Evolutionary conservation across 2,329 filamentous ascomycete species (phyloP).

Genomic region (Ilyonectria robusta): DNA sequence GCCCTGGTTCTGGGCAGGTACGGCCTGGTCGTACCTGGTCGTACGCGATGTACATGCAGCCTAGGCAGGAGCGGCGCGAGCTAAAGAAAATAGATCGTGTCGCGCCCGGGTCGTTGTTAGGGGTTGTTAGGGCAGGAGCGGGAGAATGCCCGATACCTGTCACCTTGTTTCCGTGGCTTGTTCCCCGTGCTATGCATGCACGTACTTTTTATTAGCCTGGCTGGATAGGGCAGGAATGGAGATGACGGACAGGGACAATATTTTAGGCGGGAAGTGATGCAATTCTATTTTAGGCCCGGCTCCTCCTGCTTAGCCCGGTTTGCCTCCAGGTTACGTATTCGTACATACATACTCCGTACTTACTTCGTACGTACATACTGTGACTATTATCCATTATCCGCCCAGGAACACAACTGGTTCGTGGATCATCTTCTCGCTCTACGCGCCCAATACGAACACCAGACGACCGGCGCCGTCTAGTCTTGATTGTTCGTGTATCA

Average conservation of each 20-base stretch:
- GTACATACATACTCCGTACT: not conserved
- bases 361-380: not conserved
- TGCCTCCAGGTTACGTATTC: not conserved
- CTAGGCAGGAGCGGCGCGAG: not conserved
- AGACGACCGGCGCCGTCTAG: not conserved
- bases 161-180: constrained; percentile 5
- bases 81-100: not conserved
- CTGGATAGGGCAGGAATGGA: constrained; percentile 23
- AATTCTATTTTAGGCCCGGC: constrained; percentile 26
- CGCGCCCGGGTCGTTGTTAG: not conserved
- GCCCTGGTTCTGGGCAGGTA: constrained; percentile 26
- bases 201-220: constrained; percentile 14
- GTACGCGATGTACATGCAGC: not conserved
- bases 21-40: no score
- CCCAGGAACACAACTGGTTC: not conserved
- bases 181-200: constrained; percentile 6
- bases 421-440: not conserved
- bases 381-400: not conserved
- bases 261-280: constrained; percentile 32
- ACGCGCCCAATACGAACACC: not conserved
- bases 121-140: not conserved
- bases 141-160: not conserved
- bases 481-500: not conserved
- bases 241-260: constrained; percentile 26
- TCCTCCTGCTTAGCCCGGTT: not conserved